These are phyloP conservation scores for Kalmusia sp. DNA, from an alignment of 2,329 filamentous ascomycete species.

Conservation along the genomic window DNA sequence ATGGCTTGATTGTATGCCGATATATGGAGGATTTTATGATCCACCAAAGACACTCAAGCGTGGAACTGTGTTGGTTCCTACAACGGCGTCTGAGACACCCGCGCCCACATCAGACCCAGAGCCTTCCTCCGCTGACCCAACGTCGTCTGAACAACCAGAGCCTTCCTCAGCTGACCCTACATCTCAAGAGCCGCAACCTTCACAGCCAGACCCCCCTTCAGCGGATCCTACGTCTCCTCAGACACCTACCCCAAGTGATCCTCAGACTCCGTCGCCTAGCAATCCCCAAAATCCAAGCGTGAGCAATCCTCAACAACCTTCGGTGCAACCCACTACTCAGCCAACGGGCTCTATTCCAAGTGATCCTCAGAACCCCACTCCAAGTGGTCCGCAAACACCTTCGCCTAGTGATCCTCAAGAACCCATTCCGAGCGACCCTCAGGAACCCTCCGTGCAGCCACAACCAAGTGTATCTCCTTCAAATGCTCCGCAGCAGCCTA, in stretches of 20 bases:
- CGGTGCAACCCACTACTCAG: neutral
- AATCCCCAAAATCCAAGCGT: neutral
- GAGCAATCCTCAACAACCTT: neutral
- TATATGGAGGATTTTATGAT: conserved; percentile 18
- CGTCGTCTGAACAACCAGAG: conserved; percentile 1
- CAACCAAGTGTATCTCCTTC: neutral
- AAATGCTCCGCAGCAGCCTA: neutral
- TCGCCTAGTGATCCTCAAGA: neutral
- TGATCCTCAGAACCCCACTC: neutral
- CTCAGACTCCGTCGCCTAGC: neutral
- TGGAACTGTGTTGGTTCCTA: conserved; percentile 12
- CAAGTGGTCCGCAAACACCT: neutral
- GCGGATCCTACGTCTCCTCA: neutral
- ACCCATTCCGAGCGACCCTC: neutral
- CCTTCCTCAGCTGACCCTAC: neutral
- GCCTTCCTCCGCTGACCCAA: neutral
- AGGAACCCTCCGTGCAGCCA: neutral
- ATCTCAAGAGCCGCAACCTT: neutral
- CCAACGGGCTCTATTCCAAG: neutral
- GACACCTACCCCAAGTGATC: neutral
- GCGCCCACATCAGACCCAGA: neutral
- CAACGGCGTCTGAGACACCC: neutral
- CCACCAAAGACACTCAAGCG: conserved; percentile 18
- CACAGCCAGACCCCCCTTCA: neutral
- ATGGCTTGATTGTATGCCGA: conserved; percentile 10